Percentiles rank a stretch among this genome's conserved stretches.
Evolutionary conservation across 768 basidiomycete species (phyloP).

Genomic region (Agrocybe praecox): DNA sequence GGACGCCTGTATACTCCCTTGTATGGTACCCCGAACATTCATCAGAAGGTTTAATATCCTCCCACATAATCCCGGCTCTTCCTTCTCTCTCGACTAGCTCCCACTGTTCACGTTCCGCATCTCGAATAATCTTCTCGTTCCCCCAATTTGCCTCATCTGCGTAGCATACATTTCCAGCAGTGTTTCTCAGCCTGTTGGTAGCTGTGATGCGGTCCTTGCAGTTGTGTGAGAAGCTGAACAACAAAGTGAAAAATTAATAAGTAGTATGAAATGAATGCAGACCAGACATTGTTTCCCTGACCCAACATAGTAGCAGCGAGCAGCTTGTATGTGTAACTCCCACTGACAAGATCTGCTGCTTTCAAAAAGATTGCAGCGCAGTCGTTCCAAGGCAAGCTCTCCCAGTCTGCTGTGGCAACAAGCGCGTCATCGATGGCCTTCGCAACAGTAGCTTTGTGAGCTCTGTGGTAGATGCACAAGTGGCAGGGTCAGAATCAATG

Average conservation of each 20-base stretch:
- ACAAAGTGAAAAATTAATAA: constrained; percentile 9
- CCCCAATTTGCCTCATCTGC: background rate
- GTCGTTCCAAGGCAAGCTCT: constrained; percentile 94
- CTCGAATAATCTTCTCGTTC: background rate
- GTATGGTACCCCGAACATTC: constrained; percentile 16
- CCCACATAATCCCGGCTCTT: background rate
- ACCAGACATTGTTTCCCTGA: constrained; percentile 98
- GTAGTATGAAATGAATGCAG: background rate
- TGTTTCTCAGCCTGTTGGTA: constrained; percentile 82
- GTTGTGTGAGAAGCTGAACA: constrained; percentile 75
- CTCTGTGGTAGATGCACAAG: constrained; percentile 88
- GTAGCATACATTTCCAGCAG: constrained; percentile 97
- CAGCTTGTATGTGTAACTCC: constrained; percentile 94
- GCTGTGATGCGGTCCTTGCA: constrained; percentile 80
- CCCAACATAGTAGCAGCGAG: constrained; percentile 97
- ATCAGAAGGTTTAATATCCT: background rate
- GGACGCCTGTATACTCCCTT: constrained; percentile 16
- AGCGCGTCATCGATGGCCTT: constrained; percentile 88
- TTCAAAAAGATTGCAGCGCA: constrained; percentile 98
- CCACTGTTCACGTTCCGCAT: background rate
- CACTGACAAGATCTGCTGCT: constrained; percentile 93
- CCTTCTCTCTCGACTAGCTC: background rate
- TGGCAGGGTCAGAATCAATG: constrained; percentile 32
- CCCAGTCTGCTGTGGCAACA: constrained; percentile 87
- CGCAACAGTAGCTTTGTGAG: constrained; percentile 72